These are phyloP conservation scores for Cordyceps javanica DNA, from an alignment of 2,329 filamentous ascomycete genomes.

Conservation along the genomic window DNA sequence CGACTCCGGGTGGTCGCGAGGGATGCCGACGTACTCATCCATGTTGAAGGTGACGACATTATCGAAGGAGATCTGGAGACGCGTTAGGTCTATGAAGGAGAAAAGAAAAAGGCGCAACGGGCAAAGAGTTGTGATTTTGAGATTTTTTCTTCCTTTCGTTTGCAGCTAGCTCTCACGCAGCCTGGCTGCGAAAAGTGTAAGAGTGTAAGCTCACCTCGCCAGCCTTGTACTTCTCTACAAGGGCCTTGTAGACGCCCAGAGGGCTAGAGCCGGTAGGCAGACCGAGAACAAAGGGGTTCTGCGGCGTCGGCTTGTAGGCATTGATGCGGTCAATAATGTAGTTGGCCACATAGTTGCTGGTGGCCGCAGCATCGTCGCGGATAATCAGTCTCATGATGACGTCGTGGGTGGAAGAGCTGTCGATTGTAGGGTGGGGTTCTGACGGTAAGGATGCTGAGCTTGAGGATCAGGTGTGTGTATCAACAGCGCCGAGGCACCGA, in stretches of 20 bases:
- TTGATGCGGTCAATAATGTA: conserved; percentile 81
- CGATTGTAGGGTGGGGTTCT: background rate
- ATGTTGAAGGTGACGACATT: conserved; percentile 92
- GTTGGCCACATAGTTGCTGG: conserved; percentile 71
- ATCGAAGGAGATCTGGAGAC: conserved; percentile 67
- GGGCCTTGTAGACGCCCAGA: conserved; percentile 67
- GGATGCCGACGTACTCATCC: conserved; percentile 85
- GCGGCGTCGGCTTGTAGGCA: conserved; percentile 63
- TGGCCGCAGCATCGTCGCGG: conserved; percentile 61
- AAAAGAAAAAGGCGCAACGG: too few relatives aligned
- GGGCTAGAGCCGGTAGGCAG: conserved; percentile 80
- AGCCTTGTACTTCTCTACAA: conserved; percentile 65
- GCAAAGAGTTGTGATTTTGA: too few relatives aligned
- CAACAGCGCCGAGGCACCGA: background rate
- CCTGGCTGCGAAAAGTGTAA: background rate
- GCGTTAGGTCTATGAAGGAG: background rate
- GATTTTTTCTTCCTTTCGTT: too few relatives aligned
- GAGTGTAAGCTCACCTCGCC: conserved; percentile 41
- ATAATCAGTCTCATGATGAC: conserved; percentile 74
- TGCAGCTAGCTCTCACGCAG: background rate
- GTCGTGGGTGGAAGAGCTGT: background rate
- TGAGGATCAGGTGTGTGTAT: background rate
- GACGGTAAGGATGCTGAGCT: background rate
- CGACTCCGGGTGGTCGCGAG: conserved; percentile 75
- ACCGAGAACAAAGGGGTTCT: conserved; percentile 74